A percentile compares a stretch with the other conserved stretches of the same genome.
These are phyloP conservation scores for Epithemia pelagica DNA, from an alignment of 108 stramenopile species.

Conservation along the genomic window DNA sequence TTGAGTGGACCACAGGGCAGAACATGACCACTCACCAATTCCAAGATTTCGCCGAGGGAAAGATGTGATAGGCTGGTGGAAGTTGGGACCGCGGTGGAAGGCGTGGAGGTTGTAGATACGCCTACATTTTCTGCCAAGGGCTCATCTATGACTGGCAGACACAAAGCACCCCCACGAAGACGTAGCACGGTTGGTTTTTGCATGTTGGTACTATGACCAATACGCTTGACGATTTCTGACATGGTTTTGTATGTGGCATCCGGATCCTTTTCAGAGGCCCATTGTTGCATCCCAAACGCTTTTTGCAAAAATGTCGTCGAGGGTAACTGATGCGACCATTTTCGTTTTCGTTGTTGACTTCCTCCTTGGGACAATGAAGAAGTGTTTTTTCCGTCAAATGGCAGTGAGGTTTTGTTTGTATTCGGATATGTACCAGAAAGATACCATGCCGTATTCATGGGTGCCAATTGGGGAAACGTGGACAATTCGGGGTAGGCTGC, in stretches of 20 bases:
- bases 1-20: constrained; percentile 60
- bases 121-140: too few relatives aligned
- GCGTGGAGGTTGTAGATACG: too few relatives aligned
- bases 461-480: constrained; percentile 19
- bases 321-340: constrained; percentile 30
- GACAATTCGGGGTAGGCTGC: constrained; percentile 41
- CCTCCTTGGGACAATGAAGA: constrained; percentile 1
- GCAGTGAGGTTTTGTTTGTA: not conserved
- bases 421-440: constrained; percentile 1
- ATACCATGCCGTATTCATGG: constrained; percentile 15
- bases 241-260: constrained; percentile 7
- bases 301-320: constrained; percentile 29
- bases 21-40: constrained; percentile 43
- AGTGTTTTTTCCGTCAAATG: constrained; percentile 5
- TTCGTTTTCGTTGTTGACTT: constrained; percentile 5
- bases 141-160: constrained; percentile 6
- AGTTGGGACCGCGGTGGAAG: too few relatives aligned
- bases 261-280: constrained; percentile 36
- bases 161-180: constrained; percentile 2
- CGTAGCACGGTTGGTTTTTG: not conserved
- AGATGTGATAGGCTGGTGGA: constrained; percentile 15
- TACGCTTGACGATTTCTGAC: constrained; percentile 7
- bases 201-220: constrained; percentile 4
- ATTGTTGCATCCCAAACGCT: constrained; percentile 61
- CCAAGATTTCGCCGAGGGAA: constrained; percentile 42